Evolutionary conservation across 306 rosid genomes (phyloP), one percentile per base, ranked within the genome.

Genomic region (Lupinus albus): DNA sequence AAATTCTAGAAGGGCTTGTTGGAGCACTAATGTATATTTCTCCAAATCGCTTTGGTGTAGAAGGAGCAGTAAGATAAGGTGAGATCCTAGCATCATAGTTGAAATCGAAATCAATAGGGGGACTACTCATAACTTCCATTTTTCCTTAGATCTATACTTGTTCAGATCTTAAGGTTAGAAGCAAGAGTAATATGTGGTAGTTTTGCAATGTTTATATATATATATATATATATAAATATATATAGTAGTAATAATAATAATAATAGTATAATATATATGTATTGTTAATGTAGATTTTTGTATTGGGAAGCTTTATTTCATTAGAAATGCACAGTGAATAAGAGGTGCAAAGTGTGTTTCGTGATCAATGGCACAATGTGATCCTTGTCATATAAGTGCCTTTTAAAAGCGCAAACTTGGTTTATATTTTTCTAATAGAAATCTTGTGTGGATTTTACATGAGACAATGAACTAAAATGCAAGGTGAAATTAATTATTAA

Each of bases 1-100:
- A 68, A 28, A 76, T 7, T 28, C 87, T 83, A 3, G 93, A 56
- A 0, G 98, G 98, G 56, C 95, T 92, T 0, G 89, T 7, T 1
- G 98, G 98, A 15, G 89, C 91, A 49, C 99, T 93, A 36, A 82
- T 50, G 83, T 73, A 86, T 74, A 44, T 74, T 11, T 81, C 72
- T 9, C 87, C 89, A 18, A 84, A 80, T 8, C 86, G 84, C 49
- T 68, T 71, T 5, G 97, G 87, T 7, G 96, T 74, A 7, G 88
- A 74, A 49, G 92, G 97, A 33, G 78, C 78, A 8, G 78, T 85
- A 4, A 79, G 61, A 66, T 72, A 81, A 0, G 83, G 88, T 7
- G 87, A 80, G 18, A 86, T 56, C 25, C 50, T 70, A 1, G 80
- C 62, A 13, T 76, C 73, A 32, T 38, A 38, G 0, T 74, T 70